Evolutionary conservation across 176 grass and related monocot genomes (phyloP).

Genomic region (Oryza brachyantha): DNA sequence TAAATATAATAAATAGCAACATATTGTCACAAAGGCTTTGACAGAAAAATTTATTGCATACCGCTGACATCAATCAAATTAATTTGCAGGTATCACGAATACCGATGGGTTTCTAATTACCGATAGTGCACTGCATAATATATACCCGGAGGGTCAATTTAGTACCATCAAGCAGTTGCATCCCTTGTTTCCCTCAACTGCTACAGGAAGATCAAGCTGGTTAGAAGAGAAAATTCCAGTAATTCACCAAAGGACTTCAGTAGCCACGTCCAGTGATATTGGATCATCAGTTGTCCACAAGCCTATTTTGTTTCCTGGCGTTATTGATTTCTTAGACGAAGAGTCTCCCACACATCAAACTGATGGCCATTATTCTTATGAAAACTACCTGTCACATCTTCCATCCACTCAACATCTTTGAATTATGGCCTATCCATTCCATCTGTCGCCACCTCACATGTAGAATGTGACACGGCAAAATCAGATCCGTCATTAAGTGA

Average conservation of each 20-base stretch:
- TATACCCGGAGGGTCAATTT: conserved; percentile 16
- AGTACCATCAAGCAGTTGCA: conserved; percentile 7
- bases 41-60: background rate
- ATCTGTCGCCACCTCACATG: conserved; percentile 27
- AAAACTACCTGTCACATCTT: conserved; percentile 34
- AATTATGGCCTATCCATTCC: conserved; percentile 21
- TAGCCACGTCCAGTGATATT: conserved; percentile 23
- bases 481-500: background rate
- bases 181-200: conserved; percentile 1
- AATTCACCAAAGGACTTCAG: conserved; percentile 21
- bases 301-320: background rate
- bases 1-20: background rate
- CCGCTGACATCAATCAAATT: background rate
- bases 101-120: conserved; percentile 22
- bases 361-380: conserved; percentile 19
- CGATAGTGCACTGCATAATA: background rate
- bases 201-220: conserved; percentile 1
- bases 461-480: conserved; percentile 12
- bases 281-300: conserved; percentile 24
- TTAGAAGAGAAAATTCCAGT: conserved; percentile 28
- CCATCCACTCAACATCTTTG: conserved; percentile 36
- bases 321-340: conserved; percentile 4
- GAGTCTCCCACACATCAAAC: background rate
- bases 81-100: conserved; percentile 15
- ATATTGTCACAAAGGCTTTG: background rate